Evolutionary conservation across 2,329 filamentous ascomycete genomes (phyloP).

Genomic region (Aureobasidium sp.): DNA sequence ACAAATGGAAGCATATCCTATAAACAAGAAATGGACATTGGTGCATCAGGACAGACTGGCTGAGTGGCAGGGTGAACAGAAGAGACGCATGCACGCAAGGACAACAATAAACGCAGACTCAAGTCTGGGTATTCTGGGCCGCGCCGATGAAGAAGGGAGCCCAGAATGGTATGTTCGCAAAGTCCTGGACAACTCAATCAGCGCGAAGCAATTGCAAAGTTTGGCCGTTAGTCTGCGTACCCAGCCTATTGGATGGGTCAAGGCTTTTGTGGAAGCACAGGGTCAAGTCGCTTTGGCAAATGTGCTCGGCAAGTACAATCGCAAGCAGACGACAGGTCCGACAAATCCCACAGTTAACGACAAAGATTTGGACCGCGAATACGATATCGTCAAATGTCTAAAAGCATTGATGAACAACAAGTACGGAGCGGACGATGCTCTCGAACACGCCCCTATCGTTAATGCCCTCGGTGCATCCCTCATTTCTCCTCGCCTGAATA

Average conservation of each 20-base stretch:
- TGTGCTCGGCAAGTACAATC: slow-evolving; percentile 86
- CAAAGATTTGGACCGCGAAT: slow-evolving; percentile 81
- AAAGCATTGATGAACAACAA: slow-evolving; percentile 99
- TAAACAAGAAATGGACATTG: slow-evolving; percentile 94
- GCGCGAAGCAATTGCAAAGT: slow-evolving; percentile 83
- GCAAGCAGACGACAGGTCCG: slow-evolving; percentile 68
- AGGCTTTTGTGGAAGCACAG: slow-evolving; percentile 92
- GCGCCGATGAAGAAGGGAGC: slow-evolving; percentile 88
- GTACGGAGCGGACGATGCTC: slow-evolving; percentile 91
- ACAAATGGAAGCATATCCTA: slow-evolving; percentile 93
- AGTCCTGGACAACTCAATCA: slow-evolving; percentile 92
- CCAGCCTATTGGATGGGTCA: slow-evolving; percentile 95
- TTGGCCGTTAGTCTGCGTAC: slow-evolving; percentile 90
- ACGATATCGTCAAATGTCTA: slow-evolving; percentile 95
- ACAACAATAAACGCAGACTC: slow-evolving; percentile 57
- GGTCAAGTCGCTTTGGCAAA: slow-evolving; percentile 94
- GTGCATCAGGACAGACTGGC: slow-evolving; percentile 91
- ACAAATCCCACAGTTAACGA: slow-evolving; percentile 54
- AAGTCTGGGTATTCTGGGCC: slow-evolving; percentile 60
- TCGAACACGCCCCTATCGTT: slow-evolving; percentile 82
- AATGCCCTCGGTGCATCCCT: slow-evolving; percentile 79
- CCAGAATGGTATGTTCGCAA: slow-evolving; percentile 98
- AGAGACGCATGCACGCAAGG: slow-evolving; percentile 66
- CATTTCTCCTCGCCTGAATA: slow-evolving; percentile 80
- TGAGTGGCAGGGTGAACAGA: slow-evolving; percentile 91